Percentiles rank a stretch among this genome's conserved stretches.
Conservation (phyloP, 2,329 filamentous ascomycete species). For the Trichoderma sp. region DNA sequence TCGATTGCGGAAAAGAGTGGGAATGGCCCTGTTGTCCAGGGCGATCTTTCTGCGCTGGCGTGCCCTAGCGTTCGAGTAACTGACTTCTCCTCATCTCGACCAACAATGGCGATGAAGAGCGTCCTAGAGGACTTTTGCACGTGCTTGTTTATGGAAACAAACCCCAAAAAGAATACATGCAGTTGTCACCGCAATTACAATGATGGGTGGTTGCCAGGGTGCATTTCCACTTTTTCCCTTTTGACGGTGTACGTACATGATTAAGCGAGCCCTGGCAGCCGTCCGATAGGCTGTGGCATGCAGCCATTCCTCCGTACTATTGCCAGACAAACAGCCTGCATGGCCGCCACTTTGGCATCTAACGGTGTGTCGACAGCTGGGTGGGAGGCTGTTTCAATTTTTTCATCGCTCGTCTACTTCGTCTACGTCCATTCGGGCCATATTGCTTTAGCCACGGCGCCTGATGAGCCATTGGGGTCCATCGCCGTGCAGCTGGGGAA, state of each 20-base stretch:
- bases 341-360: constrained; percentile 12
- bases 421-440: constrained; percentile 4
- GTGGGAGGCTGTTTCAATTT: constrained; percentile 4
- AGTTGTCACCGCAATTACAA: constrained; percentile 25
- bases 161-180: not conserved
- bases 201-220: not conserved
- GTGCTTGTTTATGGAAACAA: not conserved
- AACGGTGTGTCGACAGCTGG: constrained; percentile 20
- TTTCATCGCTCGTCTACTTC: not conserved
- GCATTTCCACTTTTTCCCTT: constrained; percentile 12
- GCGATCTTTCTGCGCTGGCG: not conserved
- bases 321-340: constrained; percentile 19
- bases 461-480: constrained; percentile 8
- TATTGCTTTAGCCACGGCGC: not conserved
- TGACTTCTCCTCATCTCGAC: not conserved
- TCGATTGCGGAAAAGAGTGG: constrained; percentile 23
- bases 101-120: not conserved
- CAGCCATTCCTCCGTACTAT: constrained; percentile 18
- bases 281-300: constrained; percentile 23
- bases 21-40: not conserved
- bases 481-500: not conserved
- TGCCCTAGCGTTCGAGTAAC: not conserved
- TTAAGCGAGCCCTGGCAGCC: constrained; percentile 23
- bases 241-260: constrained; percentile 15
- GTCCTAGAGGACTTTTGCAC: not conserved